Conservation (phyloP, 192 early-diverging fungal species). For the Coemansia sp. region DNA sequence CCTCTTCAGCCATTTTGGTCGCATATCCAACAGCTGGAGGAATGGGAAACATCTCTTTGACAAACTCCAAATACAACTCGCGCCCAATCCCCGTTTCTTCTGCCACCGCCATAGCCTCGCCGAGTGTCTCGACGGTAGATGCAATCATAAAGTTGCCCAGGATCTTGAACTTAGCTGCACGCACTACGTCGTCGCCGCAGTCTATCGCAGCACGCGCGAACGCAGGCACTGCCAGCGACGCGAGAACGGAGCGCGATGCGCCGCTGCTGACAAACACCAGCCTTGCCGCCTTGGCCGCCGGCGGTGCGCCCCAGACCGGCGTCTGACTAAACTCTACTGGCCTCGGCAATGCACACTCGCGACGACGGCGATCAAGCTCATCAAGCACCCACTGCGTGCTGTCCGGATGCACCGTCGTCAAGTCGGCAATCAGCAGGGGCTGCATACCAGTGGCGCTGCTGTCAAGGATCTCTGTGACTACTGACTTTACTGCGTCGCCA, state of each 20-base stretch:
- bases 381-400: constrained; percentile 33
- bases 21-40: constrained; percentile 58
- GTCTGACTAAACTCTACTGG: constrained; percentile 51
- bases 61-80: constrained; percentile 58
- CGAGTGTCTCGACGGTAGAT: constrained; percentile 61
- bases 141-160: constrained; percentile 71
- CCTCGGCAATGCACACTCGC: neutral
- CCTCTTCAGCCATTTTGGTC: constrained; percentile 27
- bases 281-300: constrained; percentile 52
- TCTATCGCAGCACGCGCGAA: constrained; percentile 58
- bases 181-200: constrained; percentile 50
- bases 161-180: constrained; percentile 63
- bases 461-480: constrained; percentile 45
- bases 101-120: constrained; percentile 66
- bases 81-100: constrained; percentile 58
- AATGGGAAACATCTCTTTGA: constrained; percentile 57
- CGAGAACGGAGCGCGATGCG: neutral
- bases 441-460: neutral
- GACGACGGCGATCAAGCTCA: constrained; percentile 9
- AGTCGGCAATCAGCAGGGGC: constrained; percentile 60
- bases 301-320: constrained; percentile 63
- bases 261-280: constrained; percentile 63
- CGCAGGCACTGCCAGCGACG: constrained; percentile 32
- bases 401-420: constrained; percentile 62
- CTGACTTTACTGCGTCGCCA: constrained; percentile 59